Base-by-base conservation (phyloP, 768 basidiomycete genomes). In the Cyclocybe aegerita region DNA sequence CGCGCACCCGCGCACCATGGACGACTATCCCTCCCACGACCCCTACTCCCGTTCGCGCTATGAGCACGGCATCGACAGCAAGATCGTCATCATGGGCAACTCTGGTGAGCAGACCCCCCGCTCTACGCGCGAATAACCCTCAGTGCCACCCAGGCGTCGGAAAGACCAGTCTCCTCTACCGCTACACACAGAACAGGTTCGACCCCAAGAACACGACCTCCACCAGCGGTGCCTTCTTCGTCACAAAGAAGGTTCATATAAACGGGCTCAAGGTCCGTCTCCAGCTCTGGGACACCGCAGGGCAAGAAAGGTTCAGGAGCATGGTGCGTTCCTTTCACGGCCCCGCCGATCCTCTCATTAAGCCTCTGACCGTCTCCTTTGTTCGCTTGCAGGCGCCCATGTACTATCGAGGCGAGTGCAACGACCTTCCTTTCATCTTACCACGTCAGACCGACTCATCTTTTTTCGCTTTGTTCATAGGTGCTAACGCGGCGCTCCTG, bases 81-180 rank as follows among this genome's bases (percentile, higher is more conserved):
- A 95, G 82, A 90, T 95, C 68, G 93, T 96, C 65, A 83, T 96
- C 61, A 92, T 94, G 88, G 92, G 90, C 74, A 93, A 88, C 70
- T 77, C 76, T 54, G 75, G 76, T 72, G 37, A 42, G 61, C 47
- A 54, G 32, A n/a, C n/a, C n/a, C 11, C 47, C 40, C 38, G n/a
- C 33, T 43, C 33, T 43, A 30, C 23, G 42, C 14, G 49, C 37
- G 7, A 48, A 16, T 37, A 15, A 23, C 37, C 46, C 33, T 44
- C 43, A 36, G 36, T 50, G 42, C 31, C 31, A 57, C 48, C 48
- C 58, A 92, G 90, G 90, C 61, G 92, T 95, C 50, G 93, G 93
- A 60, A 95, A 95, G 76, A 93, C 93, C 54, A 91, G 90, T 64
- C 82, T 97, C 49, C 79, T 96, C 50, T 83, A 90, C 64, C 83